These are phyloP conservation scores for Agrocybe chaxingu DNA, from an alignment of 768 basidiomycete species.

Conservation along the genomic window DNA sequence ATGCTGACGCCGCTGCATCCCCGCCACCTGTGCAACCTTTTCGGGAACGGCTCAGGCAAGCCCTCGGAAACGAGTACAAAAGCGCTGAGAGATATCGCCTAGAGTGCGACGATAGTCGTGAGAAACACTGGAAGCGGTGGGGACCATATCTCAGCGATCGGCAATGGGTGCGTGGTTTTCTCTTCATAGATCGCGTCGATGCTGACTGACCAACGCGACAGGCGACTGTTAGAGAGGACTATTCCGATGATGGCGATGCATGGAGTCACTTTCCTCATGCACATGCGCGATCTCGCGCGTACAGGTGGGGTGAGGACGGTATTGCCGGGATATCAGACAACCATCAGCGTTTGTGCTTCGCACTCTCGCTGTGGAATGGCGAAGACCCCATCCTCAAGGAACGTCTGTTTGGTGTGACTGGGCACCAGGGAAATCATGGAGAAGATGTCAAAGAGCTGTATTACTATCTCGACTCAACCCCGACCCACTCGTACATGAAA, in stretches of 20 bases:
- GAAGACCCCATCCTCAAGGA: slow-evolving; percentile 95
- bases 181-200: background rate
- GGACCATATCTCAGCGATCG: slow-evolving; percentile 96
- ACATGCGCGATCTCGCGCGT: slow-evolving; percentile 89
- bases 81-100: slow-evolving; percentile 84
- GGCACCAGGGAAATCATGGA: slow-evolving; percentile 97
- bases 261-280: slow-evolving; percentile 96
- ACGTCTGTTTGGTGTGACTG: slow-evolving; percentile 92
- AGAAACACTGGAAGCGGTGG: slow-evolving; percentile 97
- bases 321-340: slow-evolving; percentile 97
- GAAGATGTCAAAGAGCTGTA: slow-evolving; percentile 99
- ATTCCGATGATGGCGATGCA: slow-evolving; percentile 93
- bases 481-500: slow-evolving; percentile 99
- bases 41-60: slow-evolving; percentile 62
- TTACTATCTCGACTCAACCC: slow-evolving; percentile 97
- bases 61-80: slow-evolving; percentile 69
- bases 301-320: slow-evolving; percentile 99
- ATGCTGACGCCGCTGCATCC: slow-evolving; percentile 11
- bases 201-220: slow-evolving; percentile 28
- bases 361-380: slow-evolving; percentile 92
- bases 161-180: slow-evolving; percentile 79
- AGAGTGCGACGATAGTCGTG: slow-evolving; percentile 74
- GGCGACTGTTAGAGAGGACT: slow-evolving; percentile 99
- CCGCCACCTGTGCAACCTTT: slow-evolving; percentile 32
- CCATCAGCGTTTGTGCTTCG: slow-evolving; percentile 90